These are phyloP conservation scores for Diaporthe sp. DNA, from an alignment of 2,329 filamentous ascomycete species.

Conservation along the genomic window DNA sequence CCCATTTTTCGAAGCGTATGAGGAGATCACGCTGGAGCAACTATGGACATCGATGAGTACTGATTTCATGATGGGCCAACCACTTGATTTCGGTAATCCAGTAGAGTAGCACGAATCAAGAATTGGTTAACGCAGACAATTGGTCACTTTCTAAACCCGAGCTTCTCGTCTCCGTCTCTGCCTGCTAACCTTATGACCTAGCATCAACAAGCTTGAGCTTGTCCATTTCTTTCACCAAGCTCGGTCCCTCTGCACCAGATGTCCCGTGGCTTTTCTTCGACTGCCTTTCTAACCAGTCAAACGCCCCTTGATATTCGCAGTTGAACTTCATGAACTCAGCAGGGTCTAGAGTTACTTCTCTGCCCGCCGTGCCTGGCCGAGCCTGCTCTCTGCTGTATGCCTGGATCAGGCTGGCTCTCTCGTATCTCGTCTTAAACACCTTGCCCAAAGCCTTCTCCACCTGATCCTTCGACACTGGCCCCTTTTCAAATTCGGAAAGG, in stretches of 20 bases:
- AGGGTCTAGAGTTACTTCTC: conserved; percentile 47
- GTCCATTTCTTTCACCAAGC: neutral
- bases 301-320: conserved; percentile 1
- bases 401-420: conserved; percentile 53
- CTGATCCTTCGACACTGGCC: conserved; percentile 35
- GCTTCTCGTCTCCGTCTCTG: neutral
- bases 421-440: conserved; percentile 45
- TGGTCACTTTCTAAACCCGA: too few relatives aligned
- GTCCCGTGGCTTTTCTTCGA: neutral
- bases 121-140: neutral
- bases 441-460: conserved; percentile 39
- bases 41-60: conserved; percentile 10
- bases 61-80: conserved; percentile 4
- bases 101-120: neutral
- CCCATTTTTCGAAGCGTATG: neutral
- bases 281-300: neutral
- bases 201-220: conserved; percentile 4
- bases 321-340: conserved; percentile 48
- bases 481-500: conserved; percentile 38
- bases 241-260: neutral
- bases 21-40: conserved; percentile 6
- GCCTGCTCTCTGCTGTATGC: conserved; percentile 54
- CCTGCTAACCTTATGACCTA: neutral
- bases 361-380: conserved; percentile 47
- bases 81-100: neutral